phyloP scores from a whole-genome alignment of 768 basidiomycete species.

The Pulveroboletus sp. region DNA sequence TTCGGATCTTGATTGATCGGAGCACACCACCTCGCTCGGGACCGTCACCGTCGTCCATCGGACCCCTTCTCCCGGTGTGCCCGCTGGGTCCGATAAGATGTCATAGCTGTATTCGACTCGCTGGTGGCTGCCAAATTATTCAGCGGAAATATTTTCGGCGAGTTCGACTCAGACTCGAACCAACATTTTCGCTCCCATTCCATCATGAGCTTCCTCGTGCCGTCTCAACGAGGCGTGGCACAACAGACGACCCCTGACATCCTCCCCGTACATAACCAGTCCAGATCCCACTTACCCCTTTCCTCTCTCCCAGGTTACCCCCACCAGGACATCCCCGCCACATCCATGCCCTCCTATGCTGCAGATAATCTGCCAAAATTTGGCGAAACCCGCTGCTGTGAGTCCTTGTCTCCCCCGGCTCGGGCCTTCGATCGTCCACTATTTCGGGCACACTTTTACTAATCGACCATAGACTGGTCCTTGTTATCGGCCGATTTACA shows the following conservation, averaged over 20 bases:
- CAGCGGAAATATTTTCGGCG: constrained; percentile 26
- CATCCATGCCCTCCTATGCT: constrained; percentile 24
- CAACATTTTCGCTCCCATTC: constrained; percentile 19
- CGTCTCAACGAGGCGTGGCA: constrained; percentile 32
- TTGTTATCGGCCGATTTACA: constrained; percentile 70
- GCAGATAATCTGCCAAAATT: constrained; percentile 46
- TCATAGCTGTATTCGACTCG: background rate
- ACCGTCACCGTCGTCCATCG: constrained; percentile 16
- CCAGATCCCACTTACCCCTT: constrained; percentile 37
- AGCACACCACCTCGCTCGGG: constrained; percentile 17
- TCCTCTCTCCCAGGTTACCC: constrained; percentile 36
- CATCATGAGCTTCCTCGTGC: constrained; percentile 35
- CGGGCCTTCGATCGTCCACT: constrained; percentile 24
- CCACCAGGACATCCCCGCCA: constrained; percentile 31
- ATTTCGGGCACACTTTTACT: constrained; percentile 17
- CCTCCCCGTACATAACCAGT: constrained; percentile 32
- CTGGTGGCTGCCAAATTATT: constrained; percentile 15
- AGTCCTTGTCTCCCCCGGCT: constrained; percentile 32
- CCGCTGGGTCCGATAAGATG: background rate
- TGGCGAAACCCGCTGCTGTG: constrained; percentile 75
- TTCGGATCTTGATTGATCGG: constrained; percentile 30
- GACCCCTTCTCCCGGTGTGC: background rate
- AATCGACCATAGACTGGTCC: constrained; percentile 62
- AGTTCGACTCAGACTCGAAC: constrained; percentile 19
- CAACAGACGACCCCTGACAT: constrained; percentile 26